phyloP scores from a whole-genome alignment of 2,329 filamentous ascomycete species.

The Onygenales sp. region DNA sequence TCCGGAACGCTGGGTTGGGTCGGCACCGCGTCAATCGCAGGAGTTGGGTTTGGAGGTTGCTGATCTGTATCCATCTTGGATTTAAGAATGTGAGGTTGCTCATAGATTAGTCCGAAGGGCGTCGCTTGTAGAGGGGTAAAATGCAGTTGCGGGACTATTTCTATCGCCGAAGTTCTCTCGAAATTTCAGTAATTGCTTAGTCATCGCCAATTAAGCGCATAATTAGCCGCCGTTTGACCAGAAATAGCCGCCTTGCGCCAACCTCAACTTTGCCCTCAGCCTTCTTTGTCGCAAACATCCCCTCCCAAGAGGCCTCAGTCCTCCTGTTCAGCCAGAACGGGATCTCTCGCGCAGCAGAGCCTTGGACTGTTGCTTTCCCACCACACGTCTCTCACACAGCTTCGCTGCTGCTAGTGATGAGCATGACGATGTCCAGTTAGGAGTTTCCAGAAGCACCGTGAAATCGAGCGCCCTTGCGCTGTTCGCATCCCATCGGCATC shows the following conservation, averaged over 20 bases:
- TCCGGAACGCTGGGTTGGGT: neutral
- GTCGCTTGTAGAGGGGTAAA: neutral
- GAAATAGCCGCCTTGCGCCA: too few relatives aligned
- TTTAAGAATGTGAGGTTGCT: neutral
- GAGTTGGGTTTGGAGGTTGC: slow-evolving; percentile 4
- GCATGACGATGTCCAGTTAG: neutral
- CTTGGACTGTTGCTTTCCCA: too few relatives aligned
- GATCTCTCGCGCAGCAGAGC: too few relatives aligned
- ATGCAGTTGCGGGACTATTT: neutral
- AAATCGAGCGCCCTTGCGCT: neutral
- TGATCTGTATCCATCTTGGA: slow-evolving; percentile 10
- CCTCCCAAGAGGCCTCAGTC: too few relatives aligned
- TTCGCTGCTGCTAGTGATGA: neutral
- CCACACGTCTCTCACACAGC: neutral
- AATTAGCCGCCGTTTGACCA: too few relatives aligned
- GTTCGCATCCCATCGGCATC: neutral
- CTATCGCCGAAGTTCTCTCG: neutral
- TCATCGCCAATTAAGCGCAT: neutral
- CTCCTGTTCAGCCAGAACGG: too few relatives aligned
- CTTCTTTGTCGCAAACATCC: too few relatives aligned
- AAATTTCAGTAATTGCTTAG: slow-evolving; percentile 6
- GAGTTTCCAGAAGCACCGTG: neutral
- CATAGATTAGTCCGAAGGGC: slow-evolving; percentile 4
- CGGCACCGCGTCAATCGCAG: slow-evolving; percentile 1
- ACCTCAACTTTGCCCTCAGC: neutral